Evolutionary conservation across 768 basidiomycete species (phyloP).

Genomic region (Neoboletus magnificus): DNA sequence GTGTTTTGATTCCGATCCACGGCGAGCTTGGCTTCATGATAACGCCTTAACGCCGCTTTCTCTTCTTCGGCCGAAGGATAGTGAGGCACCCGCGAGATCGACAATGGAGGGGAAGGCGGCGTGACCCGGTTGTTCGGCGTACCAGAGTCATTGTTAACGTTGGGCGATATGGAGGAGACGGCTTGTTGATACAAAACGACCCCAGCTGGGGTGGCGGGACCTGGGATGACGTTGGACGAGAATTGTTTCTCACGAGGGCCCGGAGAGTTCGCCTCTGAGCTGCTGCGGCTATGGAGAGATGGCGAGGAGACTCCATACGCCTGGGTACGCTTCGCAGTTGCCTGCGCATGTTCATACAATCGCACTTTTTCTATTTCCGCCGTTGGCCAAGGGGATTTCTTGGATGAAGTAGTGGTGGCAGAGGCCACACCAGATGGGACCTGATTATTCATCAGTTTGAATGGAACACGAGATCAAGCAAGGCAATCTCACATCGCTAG

Average conservation of each 20-base stretch:
- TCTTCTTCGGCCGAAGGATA: conserved; percentile 69
- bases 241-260: conserved; percentile 11
- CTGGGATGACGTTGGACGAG: conserved; percentile 9
- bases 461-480: neutral
- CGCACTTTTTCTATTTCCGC: conserved; percentile 76
- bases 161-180: conserved; percentile 38
- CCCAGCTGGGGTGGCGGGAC: conserved; percentile 37
- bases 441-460: conserved; percentile 12
- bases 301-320: conserved; percentile 33
- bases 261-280: conserved; percentile 27
- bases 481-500: conserved; percentile 22
- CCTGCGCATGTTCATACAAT: conserved; percentile 68
- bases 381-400: conserved; percentile 47
- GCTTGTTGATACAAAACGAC: conserved; percentile 44
- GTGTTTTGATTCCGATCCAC: conserved; percentile 57
- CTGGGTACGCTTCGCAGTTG: conserved; percentile 59
- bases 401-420: conserved; percentile 5
- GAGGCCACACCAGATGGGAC: neutral
- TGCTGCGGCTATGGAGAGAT: conserved; percentile 26
- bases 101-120: conserved; percentile 28
- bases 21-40: conserved; percentile 68
- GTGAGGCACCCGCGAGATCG: conserved; percentile 37
- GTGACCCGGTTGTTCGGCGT: conserved; percentile 26
- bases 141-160: conserved; percentile 9
- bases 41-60: conserved; percentile 65